A percentile compares a stretch with the other conserved stretches of the same genome.
phyloP scores from a whole-genome alignment of 2,329 filamentous ascomycete species.

The Fusarium paranaense region DNA sequence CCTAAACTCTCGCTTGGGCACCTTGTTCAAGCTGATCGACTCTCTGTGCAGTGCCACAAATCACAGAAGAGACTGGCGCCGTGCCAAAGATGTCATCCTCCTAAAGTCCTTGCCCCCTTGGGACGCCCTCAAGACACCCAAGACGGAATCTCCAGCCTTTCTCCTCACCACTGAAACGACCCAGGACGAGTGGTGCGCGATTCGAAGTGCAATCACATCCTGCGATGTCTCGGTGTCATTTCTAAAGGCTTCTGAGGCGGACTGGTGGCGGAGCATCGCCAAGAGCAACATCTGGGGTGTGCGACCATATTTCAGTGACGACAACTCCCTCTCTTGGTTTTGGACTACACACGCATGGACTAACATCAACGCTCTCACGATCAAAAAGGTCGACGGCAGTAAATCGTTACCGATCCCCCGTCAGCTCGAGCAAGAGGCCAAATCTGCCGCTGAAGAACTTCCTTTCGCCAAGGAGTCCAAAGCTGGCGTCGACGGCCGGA shows the following conservation, averaged over 20 bases:
- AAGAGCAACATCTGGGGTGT: constrained; percentile 40
- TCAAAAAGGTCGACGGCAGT: not conserved
- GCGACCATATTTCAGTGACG: not conserved
- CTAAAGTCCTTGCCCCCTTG: constrained; percentile 22
- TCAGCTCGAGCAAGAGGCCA: not conserved
- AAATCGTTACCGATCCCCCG: not conserved
- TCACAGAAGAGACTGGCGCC: not conserved
- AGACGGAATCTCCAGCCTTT: constrained; percentile 22
- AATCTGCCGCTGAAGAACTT: not conserved
- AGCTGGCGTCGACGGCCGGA: not conserved
- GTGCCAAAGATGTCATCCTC: constrained; percentile 12
- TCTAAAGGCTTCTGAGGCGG: not conserved
- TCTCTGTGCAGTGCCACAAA: not conserved
- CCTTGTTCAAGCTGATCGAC: not conserved
- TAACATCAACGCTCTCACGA: not conserved
- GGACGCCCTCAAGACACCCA: not conserved
- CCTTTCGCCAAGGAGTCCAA: not conserved
- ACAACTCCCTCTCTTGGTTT: not conserved
- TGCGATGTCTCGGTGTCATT: constrained; percentile 18
- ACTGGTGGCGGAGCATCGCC: constrained; percentile 34
- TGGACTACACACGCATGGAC: not conserved
- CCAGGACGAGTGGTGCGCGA: constrained; percentile 38
- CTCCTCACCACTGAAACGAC: constrained; percentile 28
- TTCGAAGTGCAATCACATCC: constrained; percentile 37
- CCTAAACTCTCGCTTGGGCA: not conserved